Percentiles rank a stretch among this genome's conserved stretches.
These are phyloP conservation scores for Jatropha podagrica DNA, from an alignment of 441 rosid genomes.

Conservation along the genomic window DNA sequence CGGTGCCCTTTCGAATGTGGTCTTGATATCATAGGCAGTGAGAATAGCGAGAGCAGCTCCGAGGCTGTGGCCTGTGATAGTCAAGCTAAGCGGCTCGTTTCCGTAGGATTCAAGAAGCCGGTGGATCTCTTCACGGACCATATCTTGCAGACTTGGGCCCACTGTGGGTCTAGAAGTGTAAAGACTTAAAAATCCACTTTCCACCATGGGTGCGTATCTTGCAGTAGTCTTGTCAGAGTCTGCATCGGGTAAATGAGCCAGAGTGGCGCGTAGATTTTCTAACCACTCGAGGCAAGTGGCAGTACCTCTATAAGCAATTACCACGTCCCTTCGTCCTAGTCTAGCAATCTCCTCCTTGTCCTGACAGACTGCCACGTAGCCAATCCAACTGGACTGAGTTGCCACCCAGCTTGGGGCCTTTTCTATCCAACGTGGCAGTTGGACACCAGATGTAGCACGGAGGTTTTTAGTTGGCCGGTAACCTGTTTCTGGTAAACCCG, in stretches of 20 bases:
- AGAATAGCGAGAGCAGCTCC: constrained; percentile 73
- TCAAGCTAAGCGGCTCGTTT: constrained; percentile 68
- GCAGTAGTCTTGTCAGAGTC: constrained; percentile 7
- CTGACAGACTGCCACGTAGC: constrained; percentile 77
- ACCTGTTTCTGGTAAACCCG: constrained; percentile 58
- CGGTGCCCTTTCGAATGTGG: constrained; percentile 48
- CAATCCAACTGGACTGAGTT: constrained; percentile 75
- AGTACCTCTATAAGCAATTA: constrained; percentile 72
- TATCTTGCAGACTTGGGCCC: constrained; percentile 53
- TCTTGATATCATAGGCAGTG: constrained; percentile 59
- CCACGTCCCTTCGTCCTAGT: constrained; percentile 75
- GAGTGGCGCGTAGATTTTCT: constrained; percentile 73
- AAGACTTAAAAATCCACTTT: constrained; percentile 70
- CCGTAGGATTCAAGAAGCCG: constrained; percentile 53
- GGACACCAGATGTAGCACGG: constrained; percentile 64
- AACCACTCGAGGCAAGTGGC: constrained; percentile 86
- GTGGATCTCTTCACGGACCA: constrained; percentile 56
- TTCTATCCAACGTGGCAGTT: constrained; percentile 62
- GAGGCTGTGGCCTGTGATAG: constrained; percentile 74
- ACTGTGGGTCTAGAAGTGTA: constrained; percentile 51
- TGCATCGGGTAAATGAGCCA: constrained; percentile 42
- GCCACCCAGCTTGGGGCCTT: constrained; percentile 58
- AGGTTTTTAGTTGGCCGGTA: constrained; percentile 54
- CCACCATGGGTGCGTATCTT: constrained; percentile 58
- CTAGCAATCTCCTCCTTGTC: constrained; percentile 68